These are phyloP conservation scores for Ettlia oleoabundans DNA, from an alignment of 139 green algal species.

Conservation along the genomic window DNA sequence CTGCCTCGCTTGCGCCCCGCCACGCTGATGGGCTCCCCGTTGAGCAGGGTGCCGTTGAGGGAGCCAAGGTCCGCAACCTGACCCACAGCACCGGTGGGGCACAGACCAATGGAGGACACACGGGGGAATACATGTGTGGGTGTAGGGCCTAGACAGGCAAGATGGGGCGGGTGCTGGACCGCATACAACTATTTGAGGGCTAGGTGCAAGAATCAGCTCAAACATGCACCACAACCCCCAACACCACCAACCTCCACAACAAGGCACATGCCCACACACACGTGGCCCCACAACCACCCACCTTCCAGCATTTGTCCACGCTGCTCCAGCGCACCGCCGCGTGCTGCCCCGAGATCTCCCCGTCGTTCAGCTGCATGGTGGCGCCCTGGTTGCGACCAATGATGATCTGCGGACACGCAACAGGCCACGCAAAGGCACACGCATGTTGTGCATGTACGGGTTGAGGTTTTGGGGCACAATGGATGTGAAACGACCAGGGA, in stretches of 20 bases:
- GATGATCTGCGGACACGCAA: slow-evolving; percentile 48
- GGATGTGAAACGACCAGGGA: not conserved
- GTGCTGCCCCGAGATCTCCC: slow-evolving; percentile 76
- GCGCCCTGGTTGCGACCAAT: slow-evolving; percentile 65
- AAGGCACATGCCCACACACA: no score
- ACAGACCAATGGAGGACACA: no score
- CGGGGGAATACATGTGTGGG: not conserved
- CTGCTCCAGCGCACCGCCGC: slow-evolving; percentile 59
- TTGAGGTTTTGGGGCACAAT: not conserved
- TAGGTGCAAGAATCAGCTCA: no score
- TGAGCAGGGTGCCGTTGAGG: slow-evolving; percentile 80
- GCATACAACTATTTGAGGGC: no score
- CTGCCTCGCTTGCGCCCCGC: slow-evolving; percentile 57
- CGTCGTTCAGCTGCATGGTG: slow-evolving; percentile 63
- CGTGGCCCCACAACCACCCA: slow-evolving; percentile 4
- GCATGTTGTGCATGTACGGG: not conserved
- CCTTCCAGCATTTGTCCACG: slow-evolving; percentile 54
- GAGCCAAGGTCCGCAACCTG: slow-evolving; percentile 67
- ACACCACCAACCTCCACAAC: no score
- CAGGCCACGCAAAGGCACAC: no score
- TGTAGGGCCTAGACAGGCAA: no score
- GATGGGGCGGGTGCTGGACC: no score
- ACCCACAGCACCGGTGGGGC: not conserved
- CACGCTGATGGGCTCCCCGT: slow-evolving; percentile 62
- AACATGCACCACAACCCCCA: no score